Evolutionary conservation across 2,329 filamentous ascomycete genomes (phyloP).

Genomic region (Penicillium nordicum): DNA sequence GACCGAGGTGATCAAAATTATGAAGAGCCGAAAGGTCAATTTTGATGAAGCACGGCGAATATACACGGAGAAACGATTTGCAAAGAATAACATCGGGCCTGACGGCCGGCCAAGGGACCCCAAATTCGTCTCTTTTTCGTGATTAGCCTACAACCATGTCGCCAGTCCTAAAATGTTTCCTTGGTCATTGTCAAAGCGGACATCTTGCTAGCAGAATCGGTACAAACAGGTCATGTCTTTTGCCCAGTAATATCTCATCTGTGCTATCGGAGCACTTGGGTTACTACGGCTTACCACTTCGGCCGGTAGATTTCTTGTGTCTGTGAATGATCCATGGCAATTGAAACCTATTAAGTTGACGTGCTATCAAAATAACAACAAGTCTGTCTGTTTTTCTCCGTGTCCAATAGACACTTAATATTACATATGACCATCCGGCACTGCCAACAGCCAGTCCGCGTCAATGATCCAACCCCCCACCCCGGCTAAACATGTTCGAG

Average conservation of each 20-base stretch:
- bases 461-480: too few species aligned
- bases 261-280: not conserved
- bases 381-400: not conserved
- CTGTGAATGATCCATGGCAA: not conserved
- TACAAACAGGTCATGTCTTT: not conserved
- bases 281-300: not conserved
- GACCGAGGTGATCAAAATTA: constrained; percentile 78
- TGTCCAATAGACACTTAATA: not conserved
- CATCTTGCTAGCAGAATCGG: not conserved
- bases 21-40: constrained; percentile 76
- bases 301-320: not conserved
- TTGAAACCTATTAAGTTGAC: not conserved
- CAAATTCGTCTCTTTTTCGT: constrained; percentile 92
- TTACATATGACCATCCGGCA: not conserved
- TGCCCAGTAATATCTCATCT: not conserved
- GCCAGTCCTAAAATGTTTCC: not conserved
- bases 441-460: not conserved
- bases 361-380: not conserved
- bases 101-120: constrained; percentile 87
- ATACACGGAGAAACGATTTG: constrained; percentile 82
- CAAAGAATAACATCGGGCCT: constrained; percentile 79
- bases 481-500: not conserved
- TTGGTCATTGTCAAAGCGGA: not conserved
- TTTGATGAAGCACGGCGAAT: constrained; percentile 90
- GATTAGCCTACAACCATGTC: constrained; percentile 22